Percentiles rank a stretch among this genome's conserved stretches.
Conservation (phyloP, 2,329 filamentous ascomycete genomes). For the Furcasterigmium sp. region DNA sequence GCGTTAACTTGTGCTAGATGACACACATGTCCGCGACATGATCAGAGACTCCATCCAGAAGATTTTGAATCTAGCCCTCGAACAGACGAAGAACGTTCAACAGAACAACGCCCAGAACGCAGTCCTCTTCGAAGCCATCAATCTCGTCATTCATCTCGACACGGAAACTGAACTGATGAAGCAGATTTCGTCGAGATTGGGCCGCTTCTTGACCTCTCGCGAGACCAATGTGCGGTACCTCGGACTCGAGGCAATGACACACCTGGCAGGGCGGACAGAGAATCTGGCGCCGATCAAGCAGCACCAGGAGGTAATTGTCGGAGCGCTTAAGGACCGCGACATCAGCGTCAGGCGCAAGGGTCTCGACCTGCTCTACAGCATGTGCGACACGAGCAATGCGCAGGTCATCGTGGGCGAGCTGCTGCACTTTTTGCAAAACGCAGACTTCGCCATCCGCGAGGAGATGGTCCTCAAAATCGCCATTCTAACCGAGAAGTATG, state of each 20-base stretch:
- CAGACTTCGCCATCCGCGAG: slow-evolving; percentile 95
- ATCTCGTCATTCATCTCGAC: slow-evolving; percentile 94
- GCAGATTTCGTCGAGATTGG: slow-evolving; percentile 84
- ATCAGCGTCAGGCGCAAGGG: slow-evolving; percentile 96
- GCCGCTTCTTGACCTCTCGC: slow-evolving; percentile 92
- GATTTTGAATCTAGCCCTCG: slow-evolving; percentile 86
- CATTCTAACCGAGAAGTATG: slow-evolving; percentile 97
- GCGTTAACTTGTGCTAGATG: slow-evolving; percentile 50
- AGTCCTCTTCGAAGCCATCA: slow-evolving; percentile 96
- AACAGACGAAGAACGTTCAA: slow-evolving; percentile 96
- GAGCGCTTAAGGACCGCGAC: slow-evolving; percentile 88
- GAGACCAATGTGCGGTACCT: slow-evolving; percentile 98
- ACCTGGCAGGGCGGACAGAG: slow-evolving; percentile 88
- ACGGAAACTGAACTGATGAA: slow-evolving; percentile 94
- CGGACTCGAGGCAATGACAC: slow-evolving; percentile 95
- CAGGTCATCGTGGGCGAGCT: slow-evolving; percentile 91
- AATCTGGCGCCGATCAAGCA: slow-evolving; percentile 97
- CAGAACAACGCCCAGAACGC: slow-evolving; percentile 99
- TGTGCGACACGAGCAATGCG: slow-evolving; percentile 96
- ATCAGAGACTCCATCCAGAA: slow-evolving; percentile 88
- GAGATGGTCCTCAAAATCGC: slow-evolving; percentile 99
- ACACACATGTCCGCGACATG: slow-evolving; percentile 84
- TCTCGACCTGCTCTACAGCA: slow-evolving; percentile 95
- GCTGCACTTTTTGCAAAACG: slow-evolving; percentile 88
- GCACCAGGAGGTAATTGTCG: slow-evolving; percentile 93